Base-by-base conservation (phyloP, 225 moss, liverwort and hornwort genomes). In the Pseudoscleropodium purum region DNA sequence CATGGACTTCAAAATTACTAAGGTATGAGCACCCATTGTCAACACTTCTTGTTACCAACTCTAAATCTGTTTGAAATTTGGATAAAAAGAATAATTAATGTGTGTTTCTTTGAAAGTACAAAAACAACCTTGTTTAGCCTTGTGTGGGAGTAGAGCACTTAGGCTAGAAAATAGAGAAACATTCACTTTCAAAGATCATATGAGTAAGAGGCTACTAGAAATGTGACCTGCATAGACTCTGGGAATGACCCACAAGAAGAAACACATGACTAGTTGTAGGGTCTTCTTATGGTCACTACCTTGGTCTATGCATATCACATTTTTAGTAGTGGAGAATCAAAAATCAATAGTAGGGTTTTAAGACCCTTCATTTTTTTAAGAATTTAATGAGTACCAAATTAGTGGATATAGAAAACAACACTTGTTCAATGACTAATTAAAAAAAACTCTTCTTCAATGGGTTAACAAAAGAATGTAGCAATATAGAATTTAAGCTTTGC, bases 141-240 rank as follows among this genome's bases (percentile, higher is more conserved):
- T 39, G 18, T 39, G 1, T 17, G 0, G 59, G 57, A 27, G 18
- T 0, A 59, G 0, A n/a, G 2, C 7, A 29, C 3, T 18, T 27
- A 18, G 39, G 19, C 5, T 39, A 12, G 18, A 41, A 60, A 60
- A 80, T 41, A 29, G 11, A 19, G 7, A 30, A 41, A 41, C 13
- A 81, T 30, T 30, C 13, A 19, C 30, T 60, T 60, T 41, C 80
- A 60, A 60, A 29, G 39, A 19, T 18, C 0, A 12, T 18, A 3
- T 29, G 12, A 29, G 11, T n/a, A 56, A 25, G 16, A 4, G 23
- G 15, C 2, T 15, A 15, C 24, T 54, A 9, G 11, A 52, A 12
- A 25, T 4, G 0, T 79, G 6, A 19, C 27, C 0, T n/a, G 0
- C 0, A 0, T 39, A n/a, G 39, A 51, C 0, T 18, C 0, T 18